Conservation (phyloP, 306 rosid species). For the Urtica urens region DNA sequence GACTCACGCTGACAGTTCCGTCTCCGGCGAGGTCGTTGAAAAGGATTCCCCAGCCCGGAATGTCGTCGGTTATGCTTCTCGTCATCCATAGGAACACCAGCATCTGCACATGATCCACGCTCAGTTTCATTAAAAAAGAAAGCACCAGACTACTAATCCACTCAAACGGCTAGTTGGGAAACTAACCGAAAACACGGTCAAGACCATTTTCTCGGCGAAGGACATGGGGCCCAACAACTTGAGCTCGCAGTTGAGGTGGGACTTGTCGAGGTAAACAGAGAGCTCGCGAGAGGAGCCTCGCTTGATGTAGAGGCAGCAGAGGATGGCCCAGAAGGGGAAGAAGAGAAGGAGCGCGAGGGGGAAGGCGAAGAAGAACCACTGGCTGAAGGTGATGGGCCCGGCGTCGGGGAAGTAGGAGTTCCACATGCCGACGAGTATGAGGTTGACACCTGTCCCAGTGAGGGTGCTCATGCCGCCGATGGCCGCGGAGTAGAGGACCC, state of each 20-base stretch:
- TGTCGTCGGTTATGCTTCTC: conserved; percentile 67
- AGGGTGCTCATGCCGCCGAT: conserved; percentile 76
- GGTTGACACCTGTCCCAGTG: conserved; percentile 86
- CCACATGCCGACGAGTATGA: conserved; percentile 81
- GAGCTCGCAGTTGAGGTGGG: conserved; percentile 64
- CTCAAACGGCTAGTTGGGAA: no score
- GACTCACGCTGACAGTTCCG: conserved; percentile 78
- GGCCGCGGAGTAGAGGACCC: conserved; percentile 50
- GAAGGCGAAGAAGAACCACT: conserved; percentile 57
- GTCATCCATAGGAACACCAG: conserved; percentile 84
- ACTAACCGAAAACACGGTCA: conserved; percentile 58
- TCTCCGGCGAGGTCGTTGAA: conserved; percentile 73
- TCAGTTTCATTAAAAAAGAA: not conserved
- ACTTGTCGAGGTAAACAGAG: conserved; percentile 45
- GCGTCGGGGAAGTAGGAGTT: conserved; percentile 47
- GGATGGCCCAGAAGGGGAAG: conserved; percentile 41
- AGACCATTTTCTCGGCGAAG: conserved; percentile 82
- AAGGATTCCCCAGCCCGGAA: conserved; percentile 88
- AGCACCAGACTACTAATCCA: no score
- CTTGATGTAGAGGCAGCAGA: conserved; percentile 45
- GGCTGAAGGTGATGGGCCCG: conserved; percentile 61
- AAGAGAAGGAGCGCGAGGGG: conserved; percentile 47
- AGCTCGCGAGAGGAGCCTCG: conserved; percentile 38
- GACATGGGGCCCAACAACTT: conserved; percentile 71
- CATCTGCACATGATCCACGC: conserved; percentile 25